Evolutionary conservation across 768 basidiomycete species (phyloP), one percentile per base, ranked within the genome.

Genomic region (Agrocybe pediades): DNA sequence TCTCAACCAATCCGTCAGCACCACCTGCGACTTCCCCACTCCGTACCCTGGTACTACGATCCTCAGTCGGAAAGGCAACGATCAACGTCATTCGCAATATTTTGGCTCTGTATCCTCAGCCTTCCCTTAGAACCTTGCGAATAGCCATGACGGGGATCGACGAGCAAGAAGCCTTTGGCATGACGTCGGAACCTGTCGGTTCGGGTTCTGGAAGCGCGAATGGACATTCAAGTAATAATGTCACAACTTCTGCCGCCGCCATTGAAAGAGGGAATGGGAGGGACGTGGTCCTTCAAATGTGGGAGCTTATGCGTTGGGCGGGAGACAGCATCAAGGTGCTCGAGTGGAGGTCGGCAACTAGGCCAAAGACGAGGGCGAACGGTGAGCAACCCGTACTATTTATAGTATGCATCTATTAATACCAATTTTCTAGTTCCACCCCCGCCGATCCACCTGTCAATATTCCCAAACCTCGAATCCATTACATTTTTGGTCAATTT

Each of bases 401-500:
- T 39, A n/a, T 16, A 44, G 21, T 21, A 19, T 40, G 6, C 6
- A 19, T 9, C 24, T 17, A 36, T 9, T n/a, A 26, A 43, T n/a
- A 49, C 21, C 3, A 7, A n/a, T 5, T 2, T 6, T 6, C 24
- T 29, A 64, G 61, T 42, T 6, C 63, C 63, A 0, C 63, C 61
- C 13, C 23, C 50, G 1, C 63, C 63, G 0, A 60, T 64, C 23
- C 45, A 62, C 41, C 40, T 64, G 15, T 16, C 50, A 9, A 49
- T 60, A 6, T 44, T 64, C 26, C 41, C 20, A 3, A 41, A 46
- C 19, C 54, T 64, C 41, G 39, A 46, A 1, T 39, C 54, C 7
- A 43, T 65, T 2, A 57, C 59, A 17, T 62, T 62, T 40, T 50
- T 59, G 25, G 63, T 65, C 45, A 65, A 65, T 47, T 65, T 65